phyloP scores from a whole-genome alignment of 371 early-diverging fungal species.

The Mucor piriformis region DNA sequence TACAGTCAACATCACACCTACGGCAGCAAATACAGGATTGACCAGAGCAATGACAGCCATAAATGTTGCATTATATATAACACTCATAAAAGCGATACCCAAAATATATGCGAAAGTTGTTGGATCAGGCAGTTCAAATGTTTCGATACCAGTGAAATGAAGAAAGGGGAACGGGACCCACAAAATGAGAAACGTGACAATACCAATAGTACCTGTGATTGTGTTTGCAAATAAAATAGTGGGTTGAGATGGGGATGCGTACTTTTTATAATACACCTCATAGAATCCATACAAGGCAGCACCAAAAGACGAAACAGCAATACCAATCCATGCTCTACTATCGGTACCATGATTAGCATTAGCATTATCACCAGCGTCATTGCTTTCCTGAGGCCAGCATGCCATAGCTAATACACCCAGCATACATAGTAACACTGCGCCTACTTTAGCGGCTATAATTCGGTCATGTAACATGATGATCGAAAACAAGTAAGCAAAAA shows the following conservation, averaged over 20 bases:
- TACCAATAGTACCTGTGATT: constrained; percentile 68
- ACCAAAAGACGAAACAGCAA: constrained; percentile 54
- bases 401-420: constrained; percentile 73
- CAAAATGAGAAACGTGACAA: constrained; percentile 57
- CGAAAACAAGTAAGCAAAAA: constrained; percentile 82
- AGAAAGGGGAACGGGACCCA: constrained; percentile 82
- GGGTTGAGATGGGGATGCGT: constrained; percentile 64
- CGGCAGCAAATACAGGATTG: constrained; percentile 81
- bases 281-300: constrained; percentile 67
- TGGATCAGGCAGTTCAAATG: constrained; percentile 65
- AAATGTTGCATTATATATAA: constrained; percentile 77
- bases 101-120: constrained; percentile 57
- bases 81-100: constrained; percentile 69
- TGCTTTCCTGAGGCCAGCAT: constrained; percentile 30
- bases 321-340: constrained; percentile 38
- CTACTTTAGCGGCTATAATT: constrained; percentile 57
- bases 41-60: constrained; percentile 80
- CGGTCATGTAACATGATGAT: constrained; percentile 68
- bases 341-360: constrained; percentile 6
- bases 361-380: neutral
- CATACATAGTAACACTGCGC: constrained; percentile 69
- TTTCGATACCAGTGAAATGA: constrained; percentile 63
- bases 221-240: constrained; percentile 74
- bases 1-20: constrained; percentile 83
- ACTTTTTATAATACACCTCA: constrained; percentile 82